These are phyloP conservation scores for Rehmannia glutinosa DNA, from an alignment of 257 asterid species.

Conservation along the genomic window DNA sequence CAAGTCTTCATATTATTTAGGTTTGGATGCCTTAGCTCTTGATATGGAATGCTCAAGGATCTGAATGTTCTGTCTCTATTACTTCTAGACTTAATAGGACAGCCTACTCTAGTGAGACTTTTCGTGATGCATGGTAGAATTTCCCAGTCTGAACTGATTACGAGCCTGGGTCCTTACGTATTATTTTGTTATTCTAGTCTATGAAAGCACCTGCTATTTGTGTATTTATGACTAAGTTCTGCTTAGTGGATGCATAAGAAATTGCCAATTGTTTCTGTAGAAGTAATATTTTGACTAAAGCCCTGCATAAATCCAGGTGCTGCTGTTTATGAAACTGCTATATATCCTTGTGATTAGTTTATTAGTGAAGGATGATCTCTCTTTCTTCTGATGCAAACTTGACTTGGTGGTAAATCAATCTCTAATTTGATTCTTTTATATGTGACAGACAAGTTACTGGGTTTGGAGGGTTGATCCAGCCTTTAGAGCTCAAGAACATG, in stretches of 20 bases:
- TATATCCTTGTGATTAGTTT: background rate
- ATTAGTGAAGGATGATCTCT: background rate
- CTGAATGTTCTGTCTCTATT: background rate
- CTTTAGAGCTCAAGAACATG: slow-evolving; percentile 42
- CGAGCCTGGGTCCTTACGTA: too few species aligned
- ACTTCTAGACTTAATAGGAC: background rate
- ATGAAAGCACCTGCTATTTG: too few species aligned
- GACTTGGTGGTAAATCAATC: background rate
- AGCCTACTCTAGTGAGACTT: too few species aligned
- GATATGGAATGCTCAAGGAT: slow-evolving; percentile 4
- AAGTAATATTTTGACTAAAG: too few species aligned
- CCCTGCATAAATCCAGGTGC: background rate
- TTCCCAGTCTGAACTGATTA: too few species aligned
- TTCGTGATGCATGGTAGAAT: background rate
- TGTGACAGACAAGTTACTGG: slow-evolving; percentile 61
- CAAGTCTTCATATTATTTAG: slow-evolving; percentile 29
- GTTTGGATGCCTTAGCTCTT: slow-evolving; percentile 4
- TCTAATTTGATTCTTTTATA: slow-evolving; percentile 13
- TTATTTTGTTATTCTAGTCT: too few species aligned
- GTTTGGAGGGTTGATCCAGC: slow-evolving; percentile 72
- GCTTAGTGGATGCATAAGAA: too few species aligned
- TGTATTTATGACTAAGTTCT: too few species aligned
- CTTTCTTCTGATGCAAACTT: slow-evolving; percentile 8
- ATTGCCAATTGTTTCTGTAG: too few species aligned
- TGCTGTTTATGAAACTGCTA: background rate